phyloP scores from a whole-genome alignment of 1,284 basidiomycete species.

The Malassezia brasiliensis region DNA sequence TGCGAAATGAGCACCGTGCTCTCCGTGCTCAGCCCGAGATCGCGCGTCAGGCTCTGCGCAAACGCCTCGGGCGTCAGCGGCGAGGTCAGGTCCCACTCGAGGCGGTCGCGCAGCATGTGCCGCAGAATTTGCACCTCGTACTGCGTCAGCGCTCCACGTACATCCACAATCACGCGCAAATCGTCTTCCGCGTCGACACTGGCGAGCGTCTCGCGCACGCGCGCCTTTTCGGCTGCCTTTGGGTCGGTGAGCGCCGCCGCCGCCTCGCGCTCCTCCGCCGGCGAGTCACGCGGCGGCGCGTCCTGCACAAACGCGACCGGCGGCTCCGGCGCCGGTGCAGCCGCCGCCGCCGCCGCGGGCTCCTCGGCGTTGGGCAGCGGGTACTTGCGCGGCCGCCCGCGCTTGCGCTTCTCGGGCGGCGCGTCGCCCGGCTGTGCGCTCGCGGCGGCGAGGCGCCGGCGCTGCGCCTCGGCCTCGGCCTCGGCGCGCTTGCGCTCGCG shows the following conservation, averaged over 20 bases:
- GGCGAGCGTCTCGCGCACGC: conserved; percentile 19
- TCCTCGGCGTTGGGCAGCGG: neutral
- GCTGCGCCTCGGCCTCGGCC: conserved; percentile 7
- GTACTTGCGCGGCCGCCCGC: conserved; percentile 18
- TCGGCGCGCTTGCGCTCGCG: conserved; percentile 15
- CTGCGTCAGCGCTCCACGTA: conserved; percentile 51
- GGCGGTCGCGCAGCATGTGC: conserved; percentile 80
- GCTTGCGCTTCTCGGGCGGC: conserved; percentile 3
- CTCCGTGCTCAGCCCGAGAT: conserved; percentile 79
- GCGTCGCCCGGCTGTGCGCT: neutral
- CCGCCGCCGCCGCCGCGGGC: neutral
- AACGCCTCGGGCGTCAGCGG: conserved; percentile 81
- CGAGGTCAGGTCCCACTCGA: conserved; percentile 95
- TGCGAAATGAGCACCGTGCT: conserved; percentile 79
- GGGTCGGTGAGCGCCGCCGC: neutral
- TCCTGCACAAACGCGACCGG: neutral
- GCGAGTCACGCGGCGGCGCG: conserved; percentile 15
- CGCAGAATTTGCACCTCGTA: conserved; percentile 95
- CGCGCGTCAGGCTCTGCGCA: conserved; percentile 66
- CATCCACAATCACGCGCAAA: conserved; percentile 38
- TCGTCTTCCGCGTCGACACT: conserved; percentile 34
- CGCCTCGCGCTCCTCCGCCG: neutral
- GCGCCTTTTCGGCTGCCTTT: conserved; percentile 6
- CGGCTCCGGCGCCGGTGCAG: neutral
- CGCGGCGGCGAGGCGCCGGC: neutral